Base-by-base conservation (phyloP, 768 basidiomycete genomes). In the Boletus reticuloceps region DNA sequence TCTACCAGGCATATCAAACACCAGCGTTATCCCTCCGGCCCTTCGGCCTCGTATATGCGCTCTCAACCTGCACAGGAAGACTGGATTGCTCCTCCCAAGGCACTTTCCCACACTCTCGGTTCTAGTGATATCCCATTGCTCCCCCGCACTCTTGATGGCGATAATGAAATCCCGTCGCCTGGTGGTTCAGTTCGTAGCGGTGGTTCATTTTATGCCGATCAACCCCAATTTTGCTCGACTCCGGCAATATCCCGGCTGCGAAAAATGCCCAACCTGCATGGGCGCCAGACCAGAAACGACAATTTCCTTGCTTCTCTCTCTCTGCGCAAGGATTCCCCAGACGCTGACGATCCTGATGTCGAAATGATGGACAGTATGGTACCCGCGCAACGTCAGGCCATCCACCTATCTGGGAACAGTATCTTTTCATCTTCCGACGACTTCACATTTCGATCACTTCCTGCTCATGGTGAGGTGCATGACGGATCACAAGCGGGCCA, bases 381-480 rank as follows among this genome's bases (percentile, higher is more conserved):
- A 27, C 38, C 37, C 6, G 40, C 27, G 5, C 53, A 20, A 20
- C 59, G 55, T 31, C 63, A 42, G 50, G 47, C 54, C 12, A 31
- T 69, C 22, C 64, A 59, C 22, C 51, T 70, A 16, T 64, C 64
- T 14, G 51, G 53, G 12, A 70, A 69, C 38, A 70, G 67, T 37
- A 66, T 70, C 22, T 67, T 70, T 42, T 60, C 69, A 22, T 62
- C 68, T 27, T 70, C 68, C 8, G 68, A 50, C 40, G 67, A 70
- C 14, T 63, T 70, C n/a, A 61, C 67, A 0, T 48, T 69, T 11
- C 40, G 27, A 36, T 51, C 54, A n/a, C 17, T 53, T 54, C 12
- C n/a, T 25, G 14, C 43, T 36, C 31, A 13, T 22, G 43, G 5
- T 39, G 27, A 22, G n/a, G 25, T 20, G 8, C 20, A 31, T 11